phyloP scores from a whole-genome alignment of 345 rosid species.

The Theobroma cacao region DNA sequence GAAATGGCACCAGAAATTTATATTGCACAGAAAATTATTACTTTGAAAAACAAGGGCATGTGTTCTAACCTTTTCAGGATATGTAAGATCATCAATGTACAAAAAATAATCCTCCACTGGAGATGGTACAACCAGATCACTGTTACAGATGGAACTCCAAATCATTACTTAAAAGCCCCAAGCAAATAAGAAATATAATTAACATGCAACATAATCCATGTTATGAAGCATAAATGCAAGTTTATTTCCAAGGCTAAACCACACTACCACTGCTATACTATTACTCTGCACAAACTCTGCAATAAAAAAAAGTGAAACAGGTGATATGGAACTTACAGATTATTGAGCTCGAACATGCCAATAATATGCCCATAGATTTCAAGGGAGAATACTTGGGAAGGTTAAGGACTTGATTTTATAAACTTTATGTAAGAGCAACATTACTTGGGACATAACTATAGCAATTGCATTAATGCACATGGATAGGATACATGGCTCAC shows the following conservation, averaged over 20 bases:
- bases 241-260: background rate
- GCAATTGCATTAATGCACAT: slow-evolving; percentile 4
- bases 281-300: background rate
- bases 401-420: slow-evolving; percentile 49
- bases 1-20: background rate
- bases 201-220: background rate
- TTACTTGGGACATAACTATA: background rate
- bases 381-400: slow-evolving; percentile 69
- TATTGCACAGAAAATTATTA: background rate
- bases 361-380: slow-evolving; percentile 88
- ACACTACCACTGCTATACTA: background rate
- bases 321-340: slow-evolving; percentile 59
- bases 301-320: background rate
- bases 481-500: slow-evolving; percentile 78
- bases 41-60: too few species aligned
- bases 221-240: background rate
- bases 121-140: slow-evolving; percentile 93
- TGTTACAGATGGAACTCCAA: slow-evolving; percentile 37
- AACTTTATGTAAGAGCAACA: background rate
- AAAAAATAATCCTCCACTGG: slow-evolving; percentile 91
- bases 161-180: slow-evolving; percentile 11
- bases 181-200: slow-evolving; percentile 14
- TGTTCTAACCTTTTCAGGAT: slow-evolving; percentile 56
- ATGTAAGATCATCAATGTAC: slow-evolving; percentile 67
- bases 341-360: slow-evolving; percentile 97